Conservation (phyloP, 1,284 basidiomycete species). For the Sporisorium scitamineum region DNA sequence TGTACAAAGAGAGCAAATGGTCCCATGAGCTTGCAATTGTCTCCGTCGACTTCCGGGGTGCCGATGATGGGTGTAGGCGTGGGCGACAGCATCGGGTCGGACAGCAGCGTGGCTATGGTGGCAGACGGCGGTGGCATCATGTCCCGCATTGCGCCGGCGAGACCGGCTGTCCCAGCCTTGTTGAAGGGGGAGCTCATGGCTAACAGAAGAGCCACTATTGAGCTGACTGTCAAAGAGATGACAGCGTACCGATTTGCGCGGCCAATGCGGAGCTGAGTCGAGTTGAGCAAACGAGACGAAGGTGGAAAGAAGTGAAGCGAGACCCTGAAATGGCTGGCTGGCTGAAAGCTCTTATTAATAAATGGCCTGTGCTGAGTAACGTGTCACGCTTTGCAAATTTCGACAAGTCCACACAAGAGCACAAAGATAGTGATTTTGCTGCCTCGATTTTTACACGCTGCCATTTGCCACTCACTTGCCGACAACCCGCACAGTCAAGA, state of each 20-base stretch:
- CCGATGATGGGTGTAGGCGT: slow-evolving; percentile 30
- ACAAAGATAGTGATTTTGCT: not conserved
- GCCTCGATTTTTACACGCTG: not conserved
- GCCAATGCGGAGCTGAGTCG: not conserved
- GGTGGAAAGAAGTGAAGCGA: not conserved
- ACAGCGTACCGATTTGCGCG: not conserved
- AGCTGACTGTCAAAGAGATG: not conserved
- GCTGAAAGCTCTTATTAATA: not conserved
- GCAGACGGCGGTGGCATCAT: slow-evolving; percentile 17
- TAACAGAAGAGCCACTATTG: not conserved
- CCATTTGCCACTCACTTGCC: not conserved
- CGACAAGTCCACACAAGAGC: not conserved
- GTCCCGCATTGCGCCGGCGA: slow-evolving; percentile 20
- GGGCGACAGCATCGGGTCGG: slow-evolving; percentile 15
- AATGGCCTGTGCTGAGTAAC: slow-evolving; percentile 11
- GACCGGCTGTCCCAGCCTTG: slow-evolving; percentile 2
- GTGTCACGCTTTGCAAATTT: not conserved
- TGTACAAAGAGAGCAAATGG: slow-evolving; percentile 73
- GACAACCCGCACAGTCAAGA: not conserved
- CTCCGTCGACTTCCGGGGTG: slow-evolving; percentile 51
- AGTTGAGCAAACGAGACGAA: not conserved
- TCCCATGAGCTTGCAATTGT: slow-evolving; percentile 61
- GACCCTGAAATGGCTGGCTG: not conserved
- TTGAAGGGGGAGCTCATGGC: slow-evolving; percentile 22
- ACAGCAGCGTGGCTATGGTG: slow-evolving; percentile 7